Evolutionary conservation across 164 flowering plant genomes (phyloP).

Genomic region (Vitis cinerea): DNA sequence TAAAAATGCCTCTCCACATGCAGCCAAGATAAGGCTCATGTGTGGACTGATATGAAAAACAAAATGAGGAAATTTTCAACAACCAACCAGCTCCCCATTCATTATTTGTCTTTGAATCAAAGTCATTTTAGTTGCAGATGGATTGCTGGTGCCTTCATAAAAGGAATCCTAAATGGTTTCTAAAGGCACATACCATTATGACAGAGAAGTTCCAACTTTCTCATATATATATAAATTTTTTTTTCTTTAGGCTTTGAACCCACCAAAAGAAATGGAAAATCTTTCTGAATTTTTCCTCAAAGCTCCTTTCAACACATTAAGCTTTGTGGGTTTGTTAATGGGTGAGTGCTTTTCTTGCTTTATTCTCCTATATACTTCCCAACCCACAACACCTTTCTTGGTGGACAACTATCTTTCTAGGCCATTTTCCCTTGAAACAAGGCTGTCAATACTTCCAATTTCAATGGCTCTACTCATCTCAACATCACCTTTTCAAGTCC

Average conservation of each 20-base stretch:
- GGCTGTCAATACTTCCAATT: slow-evolving; percentile 25
- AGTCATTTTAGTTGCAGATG: slow-evolving; percentile 11
- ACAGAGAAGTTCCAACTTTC: slow-evolving; percentile 30
- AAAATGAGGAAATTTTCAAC: not conserved
- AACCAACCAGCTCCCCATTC: slow-evolving; percentile 10
- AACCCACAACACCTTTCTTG: slow-evolving; percentile 30
- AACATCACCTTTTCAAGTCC: slow-evolving; percentile 21
- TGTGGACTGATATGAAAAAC: not conserved
- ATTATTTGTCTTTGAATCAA: slow-evolving; percentile 28
- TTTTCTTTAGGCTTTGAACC: too few relatives aligned
- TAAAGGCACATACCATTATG: slow-evolving; percentile 33
- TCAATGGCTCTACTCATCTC: slow-evolving; percentile 35
- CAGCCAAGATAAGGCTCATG: not conserved
- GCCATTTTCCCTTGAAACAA: slow-evolving; percentile 29
- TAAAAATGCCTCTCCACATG: not conserved
- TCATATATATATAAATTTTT: too few relatives aligned
- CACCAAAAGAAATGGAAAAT: too few relatives aligned
- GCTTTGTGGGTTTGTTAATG: slow-evolving; percentile 31
- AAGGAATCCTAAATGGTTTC: slow-evolving; percentile 29
- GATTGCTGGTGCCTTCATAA: slow-evolving; percentile 18
- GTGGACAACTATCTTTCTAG: slow-evolving; percentile 24
- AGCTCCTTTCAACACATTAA: slow-evolving; percentile 23
- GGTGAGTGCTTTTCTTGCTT: slow-evolving; percentile 26
- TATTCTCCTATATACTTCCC: slow-evolving; percentile 27
- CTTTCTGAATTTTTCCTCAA: slow-evolving; percentile 7